phyloP scores from a whole-genome alignment of 2,329 filamentous ascomycete species.

The Claviceps pazoutovae region DNA sequence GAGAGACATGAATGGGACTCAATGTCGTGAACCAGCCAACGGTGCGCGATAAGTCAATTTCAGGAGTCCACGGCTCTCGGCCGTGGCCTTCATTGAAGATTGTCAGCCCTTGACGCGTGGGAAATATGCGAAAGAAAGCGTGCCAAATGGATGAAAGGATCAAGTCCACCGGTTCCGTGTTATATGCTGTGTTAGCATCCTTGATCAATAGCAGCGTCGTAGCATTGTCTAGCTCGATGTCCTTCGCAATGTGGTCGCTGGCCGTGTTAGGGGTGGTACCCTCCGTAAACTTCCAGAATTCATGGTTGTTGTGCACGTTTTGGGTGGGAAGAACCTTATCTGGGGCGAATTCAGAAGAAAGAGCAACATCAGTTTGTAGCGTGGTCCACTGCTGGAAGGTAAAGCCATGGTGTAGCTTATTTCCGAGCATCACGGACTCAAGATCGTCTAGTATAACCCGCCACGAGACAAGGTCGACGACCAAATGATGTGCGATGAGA shows the following conservation, averaged over 20 bases:
- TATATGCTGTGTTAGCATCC: constrained; percentile 10
- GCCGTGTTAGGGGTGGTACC: neutral
- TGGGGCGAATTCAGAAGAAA: neutral
- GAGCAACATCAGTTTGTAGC: constrained; percentile 18
- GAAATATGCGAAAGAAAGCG: constrained; percentile 17
- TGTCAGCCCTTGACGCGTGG: constrained; percentile 15
- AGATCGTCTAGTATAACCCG: constrained; percentile 29
- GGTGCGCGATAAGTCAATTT: constrained; percentile 18
- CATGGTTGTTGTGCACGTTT: neutral
- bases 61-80: constrained; percentile 17
- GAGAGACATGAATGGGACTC: constrained; percentile 12
- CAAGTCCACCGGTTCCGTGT: constrained; percentile 20
- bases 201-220: constrained; percentile 4
- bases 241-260: constrained; percentile 1
- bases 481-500: constrained; percentile 22
- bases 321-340: neutral
- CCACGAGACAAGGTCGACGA: constrained; percentile 34
- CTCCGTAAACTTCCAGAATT: constrained; percentile 1
- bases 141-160: constrained; percentile 16
- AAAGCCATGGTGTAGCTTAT: constrained; percentile 6
- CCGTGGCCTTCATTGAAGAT: constrained; percentile 13
- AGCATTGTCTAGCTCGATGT: neutral
- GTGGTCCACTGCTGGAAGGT: constrained; percentile 23
- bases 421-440: constrained; percentile 20
- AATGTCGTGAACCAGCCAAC: constrained; percentile 27